These are phyloP conservation scores for Rhinocladiella similis DNA, from an alignment of 2,329 filamentous ascomycete species.

Conservation along the genomic window DNA sequence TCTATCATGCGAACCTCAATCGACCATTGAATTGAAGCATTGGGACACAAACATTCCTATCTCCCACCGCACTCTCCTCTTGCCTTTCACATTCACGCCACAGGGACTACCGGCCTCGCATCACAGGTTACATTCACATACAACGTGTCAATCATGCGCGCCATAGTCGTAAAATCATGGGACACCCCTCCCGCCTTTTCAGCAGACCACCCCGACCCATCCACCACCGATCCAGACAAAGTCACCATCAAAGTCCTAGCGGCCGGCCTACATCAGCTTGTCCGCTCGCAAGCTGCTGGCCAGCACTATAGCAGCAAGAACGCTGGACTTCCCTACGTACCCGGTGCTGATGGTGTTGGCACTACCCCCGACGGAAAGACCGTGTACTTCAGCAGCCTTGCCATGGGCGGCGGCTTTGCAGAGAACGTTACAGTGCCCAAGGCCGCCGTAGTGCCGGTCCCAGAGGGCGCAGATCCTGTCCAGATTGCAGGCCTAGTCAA, in stretches of 20 bases:
- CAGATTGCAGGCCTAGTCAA: constrained; percentile 57
- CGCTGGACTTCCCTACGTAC: constrained; percentile 48
- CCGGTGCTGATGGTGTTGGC: constrained; percentile 57
- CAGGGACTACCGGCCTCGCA: too few species aligned
- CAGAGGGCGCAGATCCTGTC: constrained; percentile 45
- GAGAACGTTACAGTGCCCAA: constrained; percentile 48
- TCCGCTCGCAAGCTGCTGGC: constrained; percentile 54
- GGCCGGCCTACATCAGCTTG: constrained; percentile 54
- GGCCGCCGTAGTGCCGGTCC: constrained; percentile 42
- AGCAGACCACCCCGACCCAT: constrained; percentile 15
- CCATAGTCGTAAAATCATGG: constrained; percentile 24
- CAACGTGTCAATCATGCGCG: constrained; percentile 14
- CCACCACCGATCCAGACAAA: constrained; percentile 30
- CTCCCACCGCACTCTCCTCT: too few species aligned
- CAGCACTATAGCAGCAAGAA: constrained; percentile 54
- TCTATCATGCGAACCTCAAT: too few species aligned
- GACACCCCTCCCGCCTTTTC: constrained; percentile 21
- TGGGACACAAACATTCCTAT: too few species aligned
- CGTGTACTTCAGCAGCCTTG: constrained; percentile 52
- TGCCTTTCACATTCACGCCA: too few species aligned
- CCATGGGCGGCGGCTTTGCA: constrained; percentile 24
- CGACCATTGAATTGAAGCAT: too few species aligned
- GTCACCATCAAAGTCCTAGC: constrained; percentile 56
- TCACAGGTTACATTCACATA: not conserved
- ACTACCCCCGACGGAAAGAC: constrained; percentile 44